phyloP scores from a whole-genome alignment of 371 early-diverging fungal genomes.

The Apophysomyces ossiformis region DNA sequence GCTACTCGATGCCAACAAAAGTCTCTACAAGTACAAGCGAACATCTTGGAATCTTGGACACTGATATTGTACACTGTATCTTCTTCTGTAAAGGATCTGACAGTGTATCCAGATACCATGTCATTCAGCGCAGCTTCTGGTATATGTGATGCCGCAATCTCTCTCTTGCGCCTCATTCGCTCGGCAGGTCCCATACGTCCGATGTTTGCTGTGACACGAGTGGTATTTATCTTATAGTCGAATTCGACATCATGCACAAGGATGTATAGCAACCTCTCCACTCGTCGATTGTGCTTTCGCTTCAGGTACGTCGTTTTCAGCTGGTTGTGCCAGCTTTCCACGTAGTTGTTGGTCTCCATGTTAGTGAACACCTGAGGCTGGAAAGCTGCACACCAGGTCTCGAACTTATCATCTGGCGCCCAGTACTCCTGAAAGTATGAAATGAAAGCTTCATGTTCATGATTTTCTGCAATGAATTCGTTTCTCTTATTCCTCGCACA shows the following conservation, averaged over 20 bases:
- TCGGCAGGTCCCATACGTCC: not conserved
- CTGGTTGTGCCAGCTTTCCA: slow-evolving; percentile 16
- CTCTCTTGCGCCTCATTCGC: not conserved
- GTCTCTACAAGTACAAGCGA: not conserved
- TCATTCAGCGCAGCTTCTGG: not conserved
- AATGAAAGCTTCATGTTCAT: not conserved
- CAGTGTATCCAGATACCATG: too few relatives aligned
- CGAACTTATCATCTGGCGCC: not conserved
- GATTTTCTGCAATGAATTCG: too few relatives aligned
- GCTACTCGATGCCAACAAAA: not conserved
- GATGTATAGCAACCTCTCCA: slow-evolving; percentile 13
- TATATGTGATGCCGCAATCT: slow-evolving; percentile 1
- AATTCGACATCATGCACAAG: slow-evolving; percentile 9
- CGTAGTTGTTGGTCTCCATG: slow-evolving; percentile 16
- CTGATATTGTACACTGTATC: too few relatives aligned
- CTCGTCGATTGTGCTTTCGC: slow-evolving; percentile 11
- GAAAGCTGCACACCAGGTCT: slow-evolving; percentile 5
- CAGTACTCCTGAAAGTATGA: not conserved
- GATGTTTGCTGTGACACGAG: not conserved
- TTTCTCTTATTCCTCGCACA: too few relatives aligned
- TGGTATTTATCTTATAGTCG: not conserved
- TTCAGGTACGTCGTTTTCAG: slow-evolving; percentile 12
- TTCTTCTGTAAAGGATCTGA: too few relatives aligned
- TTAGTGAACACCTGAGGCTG: slow-evolving; percentile 3
- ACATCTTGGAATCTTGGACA: not conserved